These are phyloP conservation scores for Actinomucor elegans DNA, from an alignment of 371 early-diverging fungal genomes.

Conservation along the genomic window DNA sequence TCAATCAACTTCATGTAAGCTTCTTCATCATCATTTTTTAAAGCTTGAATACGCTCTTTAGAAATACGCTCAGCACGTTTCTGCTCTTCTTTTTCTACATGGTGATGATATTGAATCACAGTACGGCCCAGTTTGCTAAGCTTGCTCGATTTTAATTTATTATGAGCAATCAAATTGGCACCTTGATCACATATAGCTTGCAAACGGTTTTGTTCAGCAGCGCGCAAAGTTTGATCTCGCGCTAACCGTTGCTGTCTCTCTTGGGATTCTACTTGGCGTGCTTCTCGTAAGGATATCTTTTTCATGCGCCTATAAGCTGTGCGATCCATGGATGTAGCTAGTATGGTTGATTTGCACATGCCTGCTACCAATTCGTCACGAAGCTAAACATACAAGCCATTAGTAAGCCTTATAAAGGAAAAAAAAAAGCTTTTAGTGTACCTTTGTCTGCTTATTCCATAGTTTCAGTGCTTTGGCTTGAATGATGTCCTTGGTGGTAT, in stretches of 20 bases:
- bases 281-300: constrained; percentile 85
- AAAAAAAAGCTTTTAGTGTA: constrained; percentile 9
- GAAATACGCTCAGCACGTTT: constrained; percentile 78
- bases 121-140: constrained; percentile 72
- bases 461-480: constrained; percentile 71
- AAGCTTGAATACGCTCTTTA: constrained; percentile 94
- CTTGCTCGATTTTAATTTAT: constrained; percentile 58
- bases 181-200: constrained; percentile 81
- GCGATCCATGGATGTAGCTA: constrained; percentile 80
- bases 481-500: neutral
- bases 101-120: constrained; percentile 78
- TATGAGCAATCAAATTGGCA: constrained; percentile 56
- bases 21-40: constrained; percentile 94
- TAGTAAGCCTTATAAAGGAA: neutral
- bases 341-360: constrained; percentile 62
- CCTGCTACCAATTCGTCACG: constrained; percentile 77
- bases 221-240: constrained; percentile 74
- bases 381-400: constrained; percentile 36
- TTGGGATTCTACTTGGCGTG: constrained; percentile 83
- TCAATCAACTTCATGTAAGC: constrained; percentile 94
- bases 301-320: constrained; percentile 81
- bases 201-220: constrained; percentile 80
- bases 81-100: constrained; percentile 90
- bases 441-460: constrained; percentile 70
- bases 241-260: constrained; percentile 86